Conservation (phyloP, 176 grass and related monocot species). For the Eleusine indica region DNA sequence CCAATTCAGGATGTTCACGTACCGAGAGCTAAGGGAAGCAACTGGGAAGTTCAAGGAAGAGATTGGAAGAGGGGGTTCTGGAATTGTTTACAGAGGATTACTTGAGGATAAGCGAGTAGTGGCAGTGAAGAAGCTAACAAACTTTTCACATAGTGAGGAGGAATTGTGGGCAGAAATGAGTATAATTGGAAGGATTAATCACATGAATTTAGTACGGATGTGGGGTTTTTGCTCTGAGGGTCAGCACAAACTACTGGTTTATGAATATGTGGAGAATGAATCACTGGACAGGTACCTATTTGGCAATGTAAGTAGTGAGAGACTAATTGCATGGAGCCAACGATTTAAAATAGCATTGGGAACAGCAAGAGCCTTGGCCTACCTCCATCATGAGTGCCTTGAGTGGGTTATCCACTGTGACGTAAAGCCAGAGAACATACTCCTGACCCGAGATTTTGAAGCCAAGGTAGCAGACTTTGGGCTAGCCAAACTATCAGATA, state of each 20-base stretch:
- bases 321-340: constrained; percentile 56
- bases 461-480: constrained; percentile 80
- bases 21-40: constrained; percentile 55
- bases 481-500: constrained; percentile 64
- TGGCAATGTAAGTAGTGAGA: constrained; percentile 41
- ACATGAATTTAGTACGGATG: constrained; percentile 72
- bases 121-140: constrained; percentile 65
- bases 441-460: constrained; percentile 67
- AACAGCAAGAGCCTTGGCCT: constrained; percentile 62
- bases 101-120: constrained; percentile 63
- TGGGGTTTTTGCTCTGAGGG: constrained; percentile 59
- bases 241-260: constrained; percentile 55
- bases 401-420: constrained; percentile 88
- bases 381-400: constrained; percentile 85
- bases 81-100: constrained; percentile 67
- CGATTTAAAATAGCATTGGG: constrained; percentile 77
- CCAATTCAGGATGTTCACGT: constrained; percentile 71
- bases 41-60: constrained; percentile 77
- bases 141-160: constrained; percentile 54
- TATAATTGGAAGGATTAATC: constrained; percentile 64
- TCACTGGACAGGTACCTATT: constrained; percentile 73
- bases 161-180: constrained; percentile 63
- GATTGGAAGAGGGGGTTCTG: constrained; percentile 69
- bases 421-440: constrained; percentile 84
- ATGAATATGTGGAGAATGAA: constrained; percentile 70